phyloP scores from a whole-genome alignment of 2,329 filamentous ascomycete genomes.

The Sclerotinia trifoliorum region DNA sequence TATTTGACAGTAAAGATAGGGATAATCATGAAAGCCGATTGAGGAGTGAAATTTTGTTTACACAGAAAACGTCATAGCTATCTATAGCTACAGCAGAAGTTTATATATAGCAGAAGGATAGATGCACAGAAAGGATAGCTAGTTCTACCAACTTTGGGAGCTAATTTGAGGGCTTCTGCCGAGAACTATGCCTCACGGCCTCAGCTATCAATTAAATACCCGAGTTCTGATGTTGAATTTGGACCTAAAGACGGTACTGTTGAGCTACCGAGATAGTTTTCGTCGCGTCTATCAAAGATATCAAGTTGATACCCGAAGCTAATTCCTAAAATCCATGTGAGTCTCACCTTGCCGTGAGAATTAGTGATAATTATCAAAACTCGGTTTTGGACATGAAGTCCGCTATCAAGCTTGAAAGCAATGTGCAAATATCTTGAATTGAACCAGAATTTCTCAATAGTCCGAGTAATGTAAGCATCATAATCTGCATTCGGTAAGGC shows the following conservation, averaged over 20 bases:
- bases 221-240: not conserved
- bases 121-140: not conserved
- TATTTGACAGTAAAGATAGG: not conserved
- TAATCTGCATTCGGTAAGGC: not conserved
- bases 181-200: not conserved
- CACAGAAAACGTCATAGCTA: conserved; percentile 3
- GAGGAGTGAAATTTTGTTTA: not conserved
- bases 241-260: not conserved
- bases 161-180: not conserved
- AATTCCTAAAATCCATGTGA: not conserved
- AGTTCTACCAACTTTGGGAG: not conserved
- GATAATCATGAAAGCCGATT: not conserved
- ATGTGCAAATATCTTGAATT: not conserved
- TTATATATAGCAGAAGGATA: not conserved
- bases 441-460: too few relatives aligned
- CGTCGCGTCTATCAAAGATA: not conserved
- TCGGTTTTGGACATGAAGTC: not conserved
- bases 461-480: too few relatives aligned
- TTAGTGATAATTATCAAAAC: not conserved
- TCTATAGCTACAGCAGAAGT: not conserved
- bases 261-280: not conserved
- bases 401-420: not conserved
- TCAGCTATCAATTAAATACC: not conserved
- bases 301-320: not conserved
- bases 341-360: not conserved